A percentile compares a stretch with the other conserved stretches of the same genome.
phyloP scores from a whole-genome alignment of 164 flowering plant species.

The Stephania japonica region DNA sequence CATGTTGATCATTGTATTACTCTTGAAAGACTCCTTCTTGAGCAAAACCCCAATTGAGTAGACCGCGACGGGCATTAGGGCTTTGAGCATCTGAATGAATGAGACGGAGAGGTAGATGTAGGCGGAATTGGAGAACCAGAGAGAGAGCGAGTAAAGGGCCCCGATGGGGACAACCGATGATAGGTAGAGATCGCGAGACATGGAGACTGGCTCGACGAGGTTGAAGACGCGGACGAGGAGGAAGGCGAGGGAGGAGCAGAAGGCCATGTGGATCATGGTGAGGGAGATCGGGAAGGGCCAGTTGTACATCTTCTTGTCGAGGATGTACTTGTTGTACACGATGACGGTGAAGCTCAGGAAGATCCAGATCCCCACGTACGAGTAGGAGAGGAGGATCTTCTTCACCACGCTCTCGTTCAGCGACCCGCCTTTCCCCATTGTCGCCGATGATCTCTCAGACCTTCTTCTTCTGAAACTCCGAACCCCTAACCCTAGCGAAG shows the following conservation, averaged over 20 bases:
- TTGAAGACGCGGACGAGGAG: slow-evolving; percentile 33
- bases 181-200: slow-evolving; percentile 33
- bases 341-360: slow-evolving; percentile 43
- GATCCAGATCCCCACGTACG: slow-evolving; percentile 44
- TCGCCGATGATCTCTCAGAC: not conserved
- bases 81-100: slow-evolving; percentile 49
- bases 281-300: slow-evolving; percentile 47
- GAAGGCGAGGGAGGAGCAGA: slow-evolving; percentile 39
- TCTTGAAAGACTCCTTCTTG: slow-evolving; percentile 27
- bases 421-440: slow-evolving; percentile 38
- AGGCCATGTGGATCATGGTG: slow-evolving; percentile 45
- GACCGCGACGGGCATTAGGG: slow-evolving; percentile 50
- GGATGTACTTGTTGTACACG: slow-evolving; percentile 52
- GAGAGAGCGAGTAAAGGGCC: slow-evolving; percentile 30
- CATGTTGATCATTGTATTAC: slow-evolving; percentile 34
- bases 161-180: slow-evolving; percentile 45
- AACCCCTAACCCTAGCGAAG: not conserved
- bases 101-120: slow-evolving; percentile 44
- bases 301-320: slow-evolving; percentile 43
- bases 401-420: slow-evolving; percentile 27
- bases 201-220: slow-evolving; percentile 35
- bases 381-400: slow-evolving; percentile 39
- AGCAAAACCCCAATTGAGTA: slow-evolving; percentile 33
- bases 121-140: slow-evolving; percentile 48
- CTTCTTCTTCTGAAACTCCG: not conserved